phyloP scores from a whole-genome alignment of 2,329 filamentous ascomycete genomes.

The Paracoccidioides brasiliensis region DNA sequence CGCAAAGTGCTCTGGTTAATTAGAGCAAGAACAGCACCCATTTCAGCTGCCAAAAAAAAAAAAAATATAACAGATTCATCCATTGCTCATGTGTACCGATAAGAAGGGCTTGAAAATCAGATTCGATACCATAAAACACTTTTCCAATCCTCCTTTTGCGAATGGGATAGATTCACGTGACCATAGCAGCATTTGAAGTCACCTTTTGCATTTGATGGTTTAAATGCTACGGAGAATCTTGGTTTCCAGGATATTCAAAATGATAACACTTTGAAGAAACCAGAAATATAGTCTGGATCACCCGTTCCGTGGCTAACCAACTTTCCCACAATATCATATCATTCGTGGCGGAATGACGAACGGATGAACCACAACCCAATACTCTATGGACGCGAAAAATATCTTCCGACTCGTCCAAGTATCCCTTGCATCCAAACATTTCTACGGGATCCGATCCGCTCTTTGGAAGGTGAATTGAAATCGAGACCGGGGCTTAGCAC shows the following conservation, averaged over 20 bases:
- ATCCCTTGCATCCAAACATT: too few relatives aligned
- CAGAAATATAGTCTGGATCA: neutral
- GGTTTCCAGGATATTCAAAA: neutral
- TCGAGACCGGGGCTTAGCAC: too few relatives aligned
- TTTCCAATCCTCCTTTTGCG: neutral
- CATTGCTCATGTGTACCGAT: neutral
- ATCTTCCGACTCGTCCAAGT: too few relatives aligned
- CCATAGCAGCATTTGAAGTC: too few relatives aligned
- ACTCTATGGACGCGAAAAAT: too few relatives aligned
- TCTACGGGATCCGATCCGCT: too few relatives aligned
- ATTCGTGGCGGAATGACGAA: too few relatives aligned
- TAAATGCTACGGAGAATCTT: neutral
- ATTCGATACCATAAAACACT: neutral
- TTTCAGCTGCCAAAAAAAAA: neutral
- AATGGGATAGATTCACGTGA: neutral
- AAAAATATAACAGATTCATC: neutral
- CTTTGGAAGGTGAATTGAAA: too few relatives aligned
- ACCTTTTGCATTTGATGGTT: neutral
- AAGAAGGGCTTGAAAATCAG: neutral
- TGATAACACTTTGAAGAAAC: neutral
- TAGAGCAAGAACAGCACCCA: neutral
- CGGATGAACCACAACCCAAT: too few relatives aligned
- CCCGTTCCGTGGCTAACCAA: neutral
- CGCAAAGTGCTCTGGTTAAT: slow-evolving; percentile 8
- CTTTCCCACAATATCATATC: too few relatives aligned